These are phyloP conservation scores for Lyophyllum shimeji DNA, from an alignment of 768 basidiomycete genomes.

Conservation along the genomic window DNA sequence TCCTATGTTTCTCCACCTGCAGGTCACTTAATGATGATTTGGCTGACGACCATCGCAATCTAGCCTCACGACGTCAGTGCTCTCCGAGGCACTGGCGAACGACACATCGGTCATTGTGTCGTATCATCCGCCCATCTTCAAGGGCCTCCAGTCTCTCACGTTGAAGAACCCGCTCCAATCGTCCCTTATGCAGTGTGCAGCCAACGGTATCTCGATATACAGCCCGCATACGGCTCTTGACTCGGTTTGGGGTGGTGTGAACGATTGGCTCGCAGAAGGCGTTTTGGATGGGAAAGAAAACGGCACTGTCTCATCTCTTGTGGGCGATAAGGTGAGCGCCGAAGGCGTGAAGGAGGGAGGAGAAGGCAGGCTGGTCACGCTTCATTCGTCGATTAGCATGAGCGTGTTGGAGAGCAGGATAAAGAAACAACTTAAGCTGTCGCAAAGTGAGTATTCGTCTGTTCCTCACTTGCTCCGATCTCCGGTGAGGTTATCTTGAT, in stretches of 20 bases:
- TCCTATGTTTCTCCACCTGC: not conserved
- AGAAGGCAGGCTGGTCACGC: slow-evolving; percentile 66
- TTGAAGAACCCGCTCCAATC: slow-evolving; percentile 76
- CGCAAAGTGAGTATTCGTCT: slow-evolving; percentile 47
- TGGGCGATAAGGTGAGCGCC: slow-evolving; percentile 38
- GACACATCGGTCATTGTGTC: slow-evolving; percentile 69
- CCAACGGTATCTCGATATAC: slow-evolving; percentile 83
- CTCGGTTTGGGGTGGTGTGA: slow-evolving; percentile 79
- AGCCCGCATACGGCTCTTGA: slow-evolving; percentile 90
- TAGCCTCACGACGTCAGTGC: slow-evolving; percentile 74
- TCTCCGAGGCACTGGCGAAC: slow-evolving; percentile 62
- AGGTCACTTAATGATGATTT: not conserved
- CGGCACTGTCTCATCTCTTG: slow-evolving; percentile 36
- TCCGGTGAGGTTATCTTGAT: slow-evolving; percentile 3
- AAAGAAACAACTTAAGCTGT: slow-evolving; percentile 63
- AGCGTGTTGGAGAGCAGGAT: slow-evolving; percentile 63
- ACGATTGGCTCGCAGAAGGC: slow-evolving; percentile 81
- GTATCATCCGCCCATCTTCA: slow-evolving; percentile 88
- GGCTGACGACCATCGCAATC: slow-evolving; percentile 7
- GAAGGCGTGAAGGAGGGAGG: slow-evolving; percentile 48
- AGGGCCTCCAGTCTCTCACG: slow-evolving; percentile 71
- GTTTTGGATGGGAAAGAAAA: slow-evolving; percentile 38
- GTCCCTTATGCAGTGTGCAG: slow-evolving; percentile 76
- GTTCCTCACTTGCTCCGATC: slow-evolving; percentile 9
- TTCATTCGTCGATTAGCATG: slow-evolving; percentile 58